phyloP scores from a whole-genome alignment of 148 eudicot species.

The Euryodendron excelsum region DNA sequence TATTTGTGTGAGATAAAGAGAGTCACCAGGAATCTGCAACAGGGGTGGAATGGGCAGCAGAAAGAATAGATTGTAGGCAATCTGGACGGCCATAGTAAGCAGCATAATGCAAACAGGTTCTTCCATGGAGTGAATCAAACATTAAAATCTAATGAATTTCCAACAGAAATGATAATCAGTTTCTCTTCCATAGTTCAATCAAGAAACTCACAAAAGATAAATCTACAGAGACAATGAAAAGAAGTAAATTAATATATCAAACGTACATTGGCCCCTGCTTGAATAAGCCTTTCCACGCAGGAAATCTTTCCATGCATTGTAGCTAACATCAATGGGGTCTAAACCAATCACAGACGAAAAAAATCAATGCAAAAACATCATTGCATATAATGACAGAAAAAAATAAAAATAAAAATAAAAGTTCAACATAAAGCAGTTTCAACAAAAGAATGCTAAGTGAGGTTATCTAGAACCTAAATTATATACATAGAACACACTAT shows the following conservation, averaged over 20 bases:
- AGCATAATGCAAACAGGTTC: slow-evolving; percentile 41
- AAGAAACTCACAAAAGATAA: not conserved
- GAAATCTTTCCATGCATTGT: slow-evolving; percentile 36
- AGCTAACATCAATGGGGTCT: slow-evolving; percentile 36
- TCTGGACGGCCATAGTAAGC: slow-evolving; percentile 30
- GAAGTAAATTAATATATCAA: not conserved
- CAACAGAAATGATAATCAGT: slow-evolving; percentile 6
- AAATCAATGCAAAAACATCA: not conserved
- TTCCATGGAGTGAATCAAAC: not conserved
- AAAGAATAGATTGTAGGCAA: slow-evolving; percentile 31
- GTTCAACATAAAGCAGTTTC: too few species aligned
- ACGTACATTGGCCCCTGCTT: slow-evolving; percentile 36
- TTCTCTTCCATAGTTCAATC: not conserved
- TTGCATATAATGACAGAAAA: too few species aligned
- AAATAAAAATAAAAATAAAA: too few species aligned
- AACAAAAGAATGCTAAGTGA: too few species aligned
- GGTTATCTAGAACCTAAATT: too few species aligned
- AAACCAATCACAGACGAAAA: not conserved
- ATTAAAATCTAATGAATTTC: too few species aligned
- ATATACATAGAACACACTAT: too few species aligned
- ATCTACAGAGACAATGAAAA: not conserved
- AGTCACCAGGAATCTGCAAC: slow-evolving; percentile 32
- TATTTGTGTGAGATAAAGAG: not conserved
- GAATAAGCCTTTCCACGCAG: slow-evolving; percentile 27
- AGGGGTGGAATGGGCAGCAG: slow-evolving; percentile 21